A percentile compares a stretch with the other conserved stretches of the same genome.
These are phyloP conservation scores for Kwoniella sp. DNA, from an alignment of 768 basidiomycete species.

Conservation along the genomic window DNA sequence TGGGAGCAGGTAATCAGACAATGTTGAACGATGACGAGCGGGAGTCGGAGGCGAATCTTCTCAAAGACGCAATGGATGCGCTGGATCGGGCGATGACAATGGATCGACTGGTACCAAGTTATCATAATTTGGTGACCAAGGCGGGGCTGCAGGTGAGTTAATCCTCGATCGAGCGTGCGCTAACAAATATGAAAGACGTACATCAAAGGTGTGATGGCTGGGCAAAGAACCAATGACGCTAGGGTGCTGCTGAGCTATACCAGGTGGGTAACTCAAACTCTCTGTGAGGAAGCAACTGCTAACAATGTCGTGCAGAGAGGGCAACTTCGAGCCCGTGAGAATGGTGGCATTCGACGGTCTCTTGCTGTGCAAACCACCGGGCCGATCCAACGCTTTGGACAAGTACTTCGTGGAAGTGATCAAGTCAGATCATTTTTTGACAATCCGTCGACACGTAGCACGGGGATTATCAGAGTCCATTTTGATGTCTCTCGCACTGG, in stretches of 20 bases:
- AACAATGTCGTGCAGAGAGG: constrained; percentile 66
- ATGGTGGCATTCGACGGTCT: constrained; percentile 92
- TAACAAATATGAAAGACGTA: constrained; percentile 22
- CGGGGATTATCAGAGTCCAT: constrained; percentile 82
- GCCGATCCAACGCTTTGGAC: constrained; percentile 77
- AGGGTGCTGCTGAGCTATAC: constrained; percentile 80
- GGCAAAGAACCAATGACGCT: constrained; percentile 41
- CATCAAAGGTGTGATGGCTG: constrained; percentile 33
- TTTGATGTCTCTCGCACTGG: constrained; percentile 81
- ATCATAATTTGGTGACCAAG: constrained; percentile 88
- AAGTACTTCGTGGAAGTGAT: constrained; percentile 85
- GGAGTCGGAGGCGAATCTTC: constrained; percentile 56
- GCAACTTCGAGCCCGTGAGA: constrained; percentile 88
- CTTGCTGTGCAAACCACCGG: constrained; percentile 75
- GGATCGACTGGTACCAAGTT: constrained; percentile 92
- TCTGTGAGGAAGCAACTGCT: not conserved
- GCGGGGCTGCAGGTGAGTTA: constrained; percentile 80
- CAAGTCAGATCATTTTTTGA: constrained; percentile 78
- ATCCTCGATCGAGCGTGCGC: not conserved
- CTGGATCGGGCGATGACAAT: constrained; percentile 90
- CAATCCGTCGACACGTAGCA: constrained; percentile 83
- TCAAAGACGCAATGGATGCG: constrained; percentile 76
- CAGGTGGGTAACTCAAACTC: constrained; percentile 63
- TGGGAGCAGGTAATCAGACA: constrained; percentile 54
- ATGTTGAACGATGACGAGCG: constrained; percentile 16